Base-by-base conservation (phyloP, 176 grass and related monocot species). In the Hyparrhenia diplandra region DNA sequence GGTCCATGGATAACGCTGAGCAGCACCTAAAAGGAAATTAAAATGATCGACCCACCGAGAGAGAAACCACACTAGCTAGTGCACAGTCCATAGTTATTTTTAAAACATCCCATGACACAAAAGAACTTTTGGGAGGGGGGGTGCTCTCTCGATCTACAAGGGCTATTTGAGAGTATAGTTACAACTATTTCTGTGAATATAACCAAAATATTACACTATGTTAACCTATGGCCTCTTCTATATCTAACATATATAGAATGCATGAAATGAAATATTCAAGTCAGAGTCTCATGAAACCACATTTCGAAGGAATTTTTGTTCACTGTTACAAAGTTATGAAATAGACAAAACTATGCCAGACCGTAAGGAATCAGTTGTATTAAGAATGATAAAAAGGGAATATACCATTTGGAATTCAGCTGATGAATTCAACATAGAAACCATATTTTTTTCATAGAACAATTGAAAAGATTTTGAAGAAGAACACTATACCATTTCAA, bases 1-100 rank as follows among this genome's bases (percentile, higher is more conserved):
- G 89, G 85, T 54, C 94, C 94, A 49, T 60, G 67, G 79, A 82
- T 86, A 82, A 94, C 57, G 75, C 88, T 97, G 61, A 94, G 59
- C 3, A 42, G 71, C 31, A 90, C 87, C 94, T 97, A 55, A 82
- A 52, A 34, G 24, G 39, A 79, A 58, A 55, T 5, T 43, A 32
- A 69, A 11, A 82, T 2, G 35, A 64, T 82, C 41, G 7, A 64
- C 24, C 67, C 32, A 69, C 3, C 63, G 17, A 21, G 17, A 88
- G 37, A 77, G 0, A 64, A 37, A 79, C 51, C 0, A 5, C 49
- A 52, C 16, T 51, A 51, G 16, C 4, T 17, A 47, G 14, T 47
- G 45, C 14, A 47, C 45, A 46, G 13, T 49, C 16, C 16, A 49
- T 3, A 52, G 49, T 52, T 52, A 52, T 52, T 52, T 52, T 52